phyloP scores from a whole-genome alignment of 305 asterid genomes.

The Fraxinus floribunda region DNA sequence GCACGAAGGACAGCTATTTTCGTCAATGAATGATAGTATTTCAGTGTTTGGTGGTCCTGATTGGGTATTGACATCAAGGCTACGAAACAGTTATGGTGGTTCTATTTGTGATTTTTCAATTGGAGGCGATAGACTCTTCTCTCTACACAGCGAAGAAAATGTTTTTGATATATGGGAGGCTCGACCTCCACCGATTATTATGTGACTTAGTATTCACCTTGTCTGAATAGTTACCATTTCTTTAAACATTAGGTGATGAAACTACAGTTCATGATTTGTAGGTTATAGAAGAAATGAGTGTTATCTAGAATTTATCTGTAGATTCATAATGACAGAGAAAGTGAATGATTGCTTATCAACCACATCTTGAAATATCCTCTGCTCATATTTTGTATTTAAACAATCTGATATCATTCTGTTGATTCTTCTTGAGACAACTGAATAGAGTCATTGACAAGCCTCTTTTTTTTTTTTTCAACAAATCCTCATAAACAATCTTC shows the following conservation, averaged over 20 bases:
- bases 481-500: constrained; percentile 28
- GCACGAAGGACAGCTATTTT: constrained; percentile 71
- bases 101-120: constrained; percentile 86
- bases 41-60: constrained; percentile 82
- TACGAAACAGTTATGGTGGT: constrained; percentile 68
- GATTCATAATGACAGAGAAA: constrained; percentile 29
- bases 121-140: constrained; percentile 83
- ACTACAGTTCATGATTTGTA: constrained; percentile 16
- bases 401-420: constrained; percentile 16
- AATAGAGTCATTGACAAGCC: constrained; percentile 28
- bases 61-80: constrained; percentile 69
- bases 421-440: constrained; percentile 30
- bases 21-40: constrained; percentile 78
- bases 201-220: constrained; percentile 33
- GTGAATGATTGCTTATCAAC: constrained; percentile 51
- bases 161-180: constrained; percentile 89
- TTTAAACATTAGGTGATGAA: constrained; percentile 26
- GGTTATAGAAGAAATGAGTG: constrained; percentile 28
- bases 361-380: constrained; percentile 28
- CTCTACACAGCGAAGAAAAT: constrained; percentile 84
- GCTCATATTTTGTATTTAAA: constrained; percentile 26
- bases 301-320: constrained; percentile 24
- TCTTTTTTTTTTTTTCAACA: constrained; percentile 24
- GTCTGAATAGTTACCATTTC: constrained; percentile 11
- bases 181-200: constrained; percentile 53